Evolutionary conservation across 73 alveolate genomes (phyloP).

Genomic region (Paramecium sonneborni): DNA sequence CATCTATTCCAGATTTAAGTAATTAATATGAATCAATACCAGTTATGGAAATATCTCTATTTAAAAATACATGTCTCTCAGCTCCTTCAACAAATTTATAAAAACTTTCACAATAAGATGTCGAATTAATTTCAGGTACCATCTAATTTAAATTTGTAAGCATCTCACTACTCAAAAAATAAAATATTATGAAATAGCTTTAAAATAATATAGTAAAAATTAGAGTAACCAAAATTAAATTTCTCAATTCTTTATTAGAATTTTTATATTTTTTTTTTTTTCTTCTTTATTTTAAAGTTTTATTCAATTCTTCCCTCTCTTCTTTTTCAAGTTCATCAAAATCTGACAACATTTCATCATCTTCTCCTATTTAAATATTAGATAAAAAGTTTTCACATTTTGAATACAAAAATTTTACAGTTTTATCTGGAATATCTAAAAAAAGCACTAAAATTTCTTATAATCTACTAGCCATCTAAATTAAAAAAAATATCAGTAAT

Average conservation of each 20-base stretch:
- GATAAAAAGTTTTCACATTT: constrained; percentile 60
- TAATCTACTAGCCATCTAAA: neutral
- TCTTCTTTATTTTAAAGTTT: constrained; percentile 42
- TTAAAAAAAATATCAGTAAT: neutral
- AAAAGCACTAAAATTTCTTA: constrained; percentile 27
- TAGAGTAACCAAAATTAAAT: neutral
- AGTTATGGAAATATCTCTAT: neutral
- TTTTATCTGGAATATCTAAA: constrained; percentile 56
- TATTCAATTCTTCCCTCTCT: constrained; percentile 1
- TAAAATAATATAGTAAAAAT: neutral
- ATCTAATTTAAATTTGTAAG: neutral
- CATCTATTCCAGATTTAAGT: neutral
- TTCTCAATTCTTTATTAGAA: neutral
- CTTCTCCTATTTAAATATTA: constrained; percentile 61
- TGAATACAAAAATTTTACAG: constrained; percentile 26
- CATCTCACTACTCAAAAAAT: constrained; percentile 20
- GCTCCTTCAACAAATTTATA: neutral
- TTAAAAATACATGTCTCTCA: constrained; percentile 48
- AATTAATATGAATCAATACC: neutral
- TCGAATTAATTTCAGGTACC: constrained; percentile 57
- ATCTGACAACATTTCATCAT: constrained; percentile 55
- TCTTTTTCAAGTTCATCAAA: constrained; percentile 62
- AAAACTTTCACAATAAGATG: constrained; percentile 46
- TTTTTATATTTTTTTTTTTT: constrained; percentile 40
- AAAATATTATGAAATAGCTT: constrained; percentile 45